Evolutionary conservation across 1,284 basidiomycete species (phyloP).

Genomic region (Laetiporus sulphureus): DNA sequence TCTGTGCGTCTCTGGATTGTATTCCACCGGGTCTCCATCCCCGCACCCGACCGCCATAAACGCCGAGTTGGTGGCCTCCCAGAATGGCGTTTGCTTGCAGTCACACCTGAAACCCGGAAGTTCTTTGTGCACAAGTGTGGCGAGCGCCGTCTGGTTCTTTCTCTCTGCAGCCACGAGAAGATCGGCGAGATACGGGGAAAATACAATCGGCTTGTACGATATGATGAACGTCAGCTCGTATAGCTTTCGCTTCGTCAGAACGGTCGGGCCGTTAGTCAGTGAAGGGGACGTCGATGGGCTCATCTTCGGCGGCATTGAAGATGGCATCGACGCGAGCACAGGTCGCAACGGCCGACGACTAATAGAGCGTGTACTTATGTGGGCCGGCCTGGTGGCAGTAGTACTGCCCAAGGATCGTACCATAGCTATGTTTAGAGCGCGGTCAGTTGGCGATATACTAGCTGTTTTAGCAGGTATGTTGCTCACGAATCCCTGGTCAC

Average conservation of each 20-base stretch:
- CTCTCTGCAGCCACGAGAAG: constrained; percentile 31
- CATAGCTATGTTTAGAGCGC: constrained; percentile 28
- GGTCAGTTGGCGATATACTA: not conserved
- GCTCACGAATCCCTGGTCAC: constrained; percentile 48
- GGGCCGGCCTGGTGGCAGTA: constrained; percentile 33
- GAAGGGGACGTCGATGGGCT: constrained; percentile 17
- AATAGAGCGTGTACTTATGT: constrained; percentile 30
- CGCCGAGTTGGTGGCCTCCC: constrained; percentile 21
- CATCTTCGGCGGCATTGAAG: constrained; percentile 24
- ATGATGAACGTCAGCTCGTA: constrained; percentile 24
- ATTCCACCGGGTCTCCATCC: constrained; percentile 30
- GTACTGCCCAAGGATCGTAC: constrained; percentile 34
- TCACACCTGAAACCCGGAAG: constrained; percentile 25
- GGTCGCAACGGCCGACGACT: constrained; percentile 21
- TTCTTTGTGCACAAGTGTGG: constrained; percentile 15
- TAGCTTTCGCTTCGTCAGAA: constrained; percentile 13
- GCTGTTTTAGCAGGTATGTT: not conserved
- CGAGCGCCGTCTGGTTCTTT: constrained; percentile 27
- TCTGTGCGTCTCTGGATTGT: constrained; percentile 2
- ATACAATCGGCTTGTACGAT: constrained; percentile 30
- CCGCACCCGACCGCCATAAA: constrained; percentile 30
- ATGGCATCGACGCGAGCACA: constrained; percentile 21
- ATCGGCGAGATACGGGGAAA: constrained; percentile 30
- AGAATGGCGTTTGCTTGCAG: constrained; percentile 15
- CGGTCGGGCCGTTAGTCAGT: constrained; percentile 6